phyloP scores from a whole-genome alignment of 495 filamentous ascomycete species.

The Amphirosellinia nigrospora region DNA sequence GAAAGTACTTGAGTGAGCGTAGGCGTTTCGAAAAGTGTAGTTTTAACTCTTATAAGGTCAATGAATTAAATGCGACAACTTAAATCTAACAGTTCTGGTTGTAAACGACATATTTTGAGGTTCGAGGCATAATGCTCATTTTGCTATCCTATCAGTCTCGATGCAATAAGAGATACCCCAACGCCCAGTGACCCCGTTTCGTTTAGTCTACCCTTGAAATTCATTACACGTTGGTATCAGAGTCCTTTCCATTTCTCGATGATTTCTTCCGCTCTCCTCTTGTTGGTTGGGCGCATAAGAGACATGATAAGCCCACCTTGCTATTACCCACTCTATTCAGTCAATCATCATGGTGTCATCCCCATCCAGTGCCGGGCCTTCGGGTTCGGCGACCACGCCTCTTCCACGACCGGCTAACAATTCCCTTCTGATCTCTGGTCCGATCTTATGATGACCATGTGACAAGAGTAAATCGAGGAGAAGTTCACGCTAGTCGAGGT shows the following conservation, averaged over 20 bases:
- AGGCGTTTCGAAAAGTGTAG: neutral
- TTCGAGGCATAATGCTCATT: neutral
- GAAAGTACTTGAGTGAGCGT: neutral
- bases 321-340: slow-evolving; percentile 35
- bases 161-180: neutral
- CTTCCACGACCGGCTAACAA: slow-evolving; percentile 86
- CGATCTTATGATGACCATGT: slow-evolving; percentile 86
- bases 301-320: neutral
- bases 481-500: slow-evolving; percentile 67
- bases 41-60: neutral
- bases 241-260: neutral
- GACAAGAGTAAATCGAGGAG: slow-evolving; percentile 86
- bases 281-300: neutral
- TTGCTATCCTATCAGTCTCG: neutral
- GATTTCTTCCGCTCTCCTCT: neutral
- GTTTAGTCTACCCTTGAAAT: slow-evolving; percentile 5
- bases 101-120: neutral
- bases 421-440: slow-evolving; percentile 90
- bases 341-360: slow-evolving; percentile 87
- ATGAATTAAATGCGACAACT: neutral
- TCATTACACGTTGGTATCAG: slow-evolving; percentile 24
- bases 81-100: neutral
- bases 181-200: slow-evolving; percentile 21
- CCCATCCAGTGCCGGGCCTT: slow-evolving; percentile 61
- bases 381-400: slow-evolving; percentile 70